Base-by-base conservation (phyloP, 2,329 filamentous ascomycete species). In the Diaporthe batatas region DNA sequence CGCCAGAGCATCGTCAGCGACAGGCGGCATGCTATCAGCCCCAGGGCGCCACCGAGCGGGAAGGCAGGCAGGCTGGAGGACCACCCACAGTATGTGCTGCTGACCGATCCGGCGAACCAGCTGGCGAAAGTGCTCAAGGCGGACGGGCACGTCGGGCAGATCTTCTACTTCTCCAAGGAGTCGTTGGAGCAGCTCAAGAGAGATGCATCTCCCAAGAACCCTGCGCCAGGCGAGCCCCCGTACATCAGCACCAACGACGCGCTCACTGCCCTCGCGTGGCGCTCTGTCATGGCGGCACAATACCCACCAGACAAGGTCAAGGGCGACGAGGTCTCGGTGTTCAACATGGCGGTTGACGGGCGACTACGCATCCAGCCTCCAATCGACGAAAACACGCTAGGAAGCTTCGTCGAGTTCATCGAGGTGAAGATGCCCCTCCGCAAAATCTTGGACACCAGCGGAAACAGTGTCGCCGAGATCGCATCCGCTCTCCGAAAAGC, bases 351-450 rank as follows among this genome's bases (percentile, higher is more conserved):
- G 2, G 78, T 84, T 44, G 80, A 84, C 71, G 81, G 80, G 5
- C 79, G 82, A 5, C 74, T 75, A n/a, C 81, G 80, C 10, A 80
- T 82, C 5, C 76, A 79, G 57, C 80, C 79, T 23, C 78, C 76
- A 0, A 76, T 84, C 3, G 80, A 83, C 67, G 79, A 80, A 2
- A 76, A 78, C 2, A 82, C 81, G 0, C 76, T 84, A 32, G 83
- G 83, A 8, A 83, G 82, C 70, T 83, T 83, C 71, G 77, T 84
- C 14, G 82, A 81, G 54, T 84, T 81, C 72, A 77, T 82, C 2
- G 77, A 78, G 8, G 77, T 80, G 23, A 71, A 74, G 36, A 73
- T 80, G 58, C 71, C 76, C 10, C 76, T 80, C 54, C 77, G 81
- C 32, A 76, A 79, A 71, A 81, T 83, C 70, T 76, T 82, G 12